phyloP scores from a whole-genome alignment of 2,329 filamentous ascomycete species.

The Trichocomaceae sp. region DNA sequence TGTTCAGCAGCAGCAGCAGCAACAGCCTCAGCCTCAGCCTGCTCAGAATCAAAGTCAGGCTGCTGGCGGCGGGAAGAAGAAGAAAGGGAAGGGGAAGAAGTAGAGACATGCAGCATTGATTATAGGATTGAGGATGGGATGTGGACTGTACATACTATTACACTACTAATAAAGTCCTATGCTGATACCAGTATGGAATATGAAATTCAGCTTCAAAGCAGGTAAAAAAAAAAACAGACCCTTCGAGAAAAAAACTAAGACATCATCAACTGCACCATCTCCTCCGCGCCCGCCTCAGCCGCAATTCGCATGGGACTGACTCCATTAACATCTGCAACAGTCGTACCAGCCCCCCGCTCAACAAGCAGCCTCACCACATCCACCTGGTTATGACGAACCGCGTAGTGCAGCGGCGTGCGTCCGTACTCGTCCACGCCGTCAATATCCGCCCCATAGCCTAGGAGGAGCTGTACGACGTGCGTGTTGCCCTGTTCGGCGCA shows the following conservation, averaged over 20 bases:
- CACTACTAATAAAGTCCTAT: too few species aligned
- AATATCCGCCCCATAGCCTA: conserved; percentile 6
- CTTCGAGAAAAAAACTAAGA: too few species aligned
- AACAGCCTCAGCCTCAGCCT: too few species aligned
- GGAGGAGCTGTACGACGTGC: not conserved
- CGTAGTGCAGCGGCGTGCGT: conserved; percentile 9
- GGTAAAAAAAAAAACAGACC: too few species aligned
- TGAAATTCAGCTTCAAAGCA: too few species aligned
- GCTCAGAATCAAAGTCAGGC: not conserved
- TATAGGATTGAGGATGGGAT: not conserved
- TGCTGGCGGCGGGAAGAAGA: conserved; percentile 43
- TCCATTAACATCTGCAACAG: conserved; percentile 4
- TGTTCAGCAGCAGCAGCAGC: conserved; percentile 22
- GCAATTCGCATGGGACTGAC: conserved; percentile 4
- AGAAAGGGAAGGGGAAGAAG: conserved; percentile 68
- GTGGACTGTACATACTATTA: not conserved
- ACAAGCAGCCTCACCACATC: conserved; percentile 1
- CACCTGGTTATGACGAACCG: conserved; percentile 2
- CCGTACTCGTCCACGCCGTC: conserved; percentile 6
- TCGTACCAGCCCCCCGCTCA: conserved; percentile 1
- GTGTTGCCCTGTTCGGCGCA: conserved; percentile 7
- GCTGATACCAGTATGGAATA: too few species aligned
- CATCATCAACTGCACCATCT: conserved; percentile 8
- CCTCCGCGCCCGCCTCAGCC: not conserved
- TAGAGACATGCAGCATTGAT: not conserved